Evolutionary conservation across 306 rosid species (phyloP).

Genomic region (Prosopis cineraria): DNA sequence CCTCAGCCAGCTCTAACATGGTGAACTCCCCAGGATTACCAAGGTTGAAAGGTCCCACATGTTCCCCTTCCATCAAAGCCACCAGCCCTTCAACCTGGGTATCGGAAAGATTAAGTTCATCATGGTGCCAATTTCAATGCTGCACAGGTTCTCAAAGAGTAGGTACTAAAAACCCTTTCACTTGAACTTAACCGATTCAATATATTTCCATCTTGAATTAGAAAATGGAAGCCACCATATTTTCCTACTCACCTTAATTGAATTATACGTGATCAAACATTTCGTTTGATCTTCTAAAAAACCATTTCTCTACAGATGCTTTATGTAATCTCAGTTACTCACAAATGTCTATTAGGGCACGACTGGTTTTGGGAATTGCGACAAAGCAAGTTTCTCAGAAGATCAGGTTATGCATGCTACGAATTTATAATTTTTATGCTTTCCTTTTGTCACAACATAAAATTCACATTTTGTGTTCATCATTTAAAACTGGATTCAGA

Average conservation of each 20-base stretch:
- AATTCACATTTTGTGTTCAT: background rate
- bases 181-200: slow-evolving; percentile 12
- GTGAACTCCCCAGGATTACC: slow-evolving; percentile 99
- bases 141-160: slow-evolving; percentile 1
- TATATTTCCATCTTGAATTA: background rate
- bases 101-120: slow-evolving; percentile 29
- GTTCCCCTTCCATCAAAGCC: slow-evolving; percentile 89
- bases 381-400: background rate
- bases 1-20: slow-evolving; percentile 96
- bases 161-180: slow-evolving; percentile 8
- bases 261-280: background rate
- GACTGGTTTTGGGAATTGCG: slow-evolving; percentile 22
- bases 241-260: background rate
- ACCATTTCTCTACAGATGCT: slow-evolving; percentile 9
- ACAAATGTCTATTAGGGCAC: slow-evolving; percentile 3
- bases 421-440: slow-evolving; percentile 21
- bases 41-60: slow-evolving; percentile 91
- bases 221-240: background rate
- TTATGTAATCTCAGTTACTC: slow-evolving; percentile 21
- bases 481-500: slow-evolving; percentile 25
- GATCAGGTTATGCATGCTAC: slow-evolving; percentile 6
- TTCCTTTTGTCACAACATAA: slow-evolving; percentile 8
- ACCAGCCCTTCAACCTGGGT: slow-evolving; percentile 84
- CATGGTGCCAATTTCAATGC: slow-evolving; percentile 11
- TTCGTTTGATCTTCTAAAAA: background rate